phyloP scores from a whole-genome alignment of 257 asterid genomes.

The Nyctanthes arbortristis region DNA sequence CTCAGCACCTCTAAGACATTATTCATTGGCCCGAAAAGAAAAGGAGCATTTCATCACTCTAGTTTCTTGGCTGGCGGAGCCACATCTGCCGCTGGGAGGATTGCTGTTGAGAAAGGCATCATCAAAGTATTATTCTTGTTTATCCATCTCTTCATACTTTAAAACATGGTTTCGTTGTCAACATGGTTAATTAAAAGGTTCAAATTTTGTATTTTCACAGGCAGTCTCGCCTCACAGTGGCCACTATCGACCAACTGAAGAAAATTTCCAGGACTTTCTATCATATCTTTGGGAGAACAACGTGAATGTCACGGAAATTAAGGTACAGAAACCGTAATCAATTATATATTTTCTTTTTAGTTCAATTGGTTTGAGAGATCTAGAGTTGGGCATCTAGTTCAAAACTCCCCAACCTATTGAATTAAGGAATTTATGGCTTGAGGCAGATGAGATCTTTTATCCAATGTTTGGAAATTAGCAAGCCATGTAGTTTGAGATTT shows the following conservation, averaged over 20 bases:
- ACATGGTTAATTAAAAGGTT: not conserved
- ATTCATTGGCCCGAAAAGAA: constrained; percentile 53
- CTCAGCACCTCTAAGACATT: constrained; percentile 52
- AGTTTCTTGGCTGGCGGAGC: constrained; percentile 78
- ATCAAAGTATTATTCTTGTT: constrained; percentile 30
- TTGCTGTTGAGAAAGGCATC: constrained; percentile 51
- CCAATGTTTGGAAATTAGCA: too few species aligned
- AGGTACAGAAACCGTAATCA: constrained; percentile 37
- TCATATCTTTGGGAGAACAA: constrained; percentile 50
- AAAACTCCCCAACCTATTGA: not conserved
- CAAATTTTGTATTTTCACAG: constrained; percentile 20
- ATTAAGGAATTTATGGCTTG: not conserved
- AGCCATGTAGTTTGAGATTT: too few species aligned
- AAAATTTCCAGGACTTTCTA: constrained; percentile 55
- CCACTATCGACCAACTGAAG: constrained; percentile 61
- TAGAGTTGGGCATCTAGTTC: not conserved
- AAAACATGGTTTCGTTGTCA: not conserved
- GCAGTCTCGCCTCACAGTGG: constrained; percentile 76
- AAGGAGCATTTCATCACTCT: constrained; percentile 69
- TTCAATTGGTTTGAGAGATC: not conserved
- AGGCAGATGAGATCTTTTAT: too few species aligned
- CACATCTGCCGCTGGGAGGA: constrained; percentile 66
- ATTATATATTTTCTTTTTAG: not conserved
- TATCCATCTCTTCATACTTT: not conserved
- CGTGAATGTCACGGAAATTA: constrained; percentile 50